Conservation (phyloP, 1,284 basidiomycete species). For the Ustilago tritici region DNA sequence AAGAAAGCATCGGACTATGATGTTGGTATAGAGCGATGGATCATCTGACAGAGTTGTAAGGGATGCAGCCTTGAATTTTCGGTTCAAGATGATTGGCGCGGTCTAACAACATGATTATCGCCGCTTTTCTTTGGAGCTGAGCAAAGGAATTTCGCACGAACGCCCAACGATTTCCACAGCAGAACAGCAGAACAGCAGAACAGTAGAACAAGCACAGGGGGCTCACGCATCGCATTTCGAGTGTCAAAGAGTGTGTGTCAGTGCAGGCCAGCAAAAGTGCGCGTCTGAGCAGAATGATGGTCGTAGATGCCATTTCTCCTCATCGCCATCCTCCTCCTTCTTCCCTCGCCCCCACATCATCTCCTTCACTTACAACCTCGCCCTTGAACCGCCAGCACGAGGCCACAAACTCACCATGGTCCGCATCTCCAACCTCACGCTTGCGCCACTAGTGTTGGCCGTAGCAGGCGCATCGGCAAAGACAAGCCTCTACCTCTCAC, state of each 20-base stretch:
- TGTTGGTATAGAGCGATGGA: too few species aligned
- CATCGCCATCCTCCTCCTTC: not conserved
- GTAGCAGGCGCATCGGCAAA: slow-evolving; percentile 29
- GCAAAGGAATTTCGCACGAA: slow-evolving; percentile 5
- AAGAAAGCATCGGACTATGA: too few species aligned
- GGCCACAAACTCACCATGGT: slow-evolving; percentile 28
- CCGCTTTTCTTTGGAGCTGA: not conserved
- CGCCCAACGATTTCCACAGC: not conserved
- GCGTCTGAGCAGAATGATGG: not conserved
- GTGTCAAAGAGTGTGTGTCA: not conserved
- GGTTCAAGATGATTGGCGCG: not conserved
- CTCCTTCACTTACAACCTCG: not conserved
- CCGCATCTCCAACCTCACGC: slow-evolving; percentile 15
- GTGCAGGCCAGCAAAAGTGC: not conserved
- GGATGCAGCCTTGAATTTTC: too few species aligned
- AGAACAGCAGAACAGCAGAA: not conserved
- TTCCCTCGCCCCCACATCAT: too few species aligned
- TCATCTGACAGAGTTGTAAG: too few species aligned
- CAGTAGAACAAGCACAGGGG: not conserved
- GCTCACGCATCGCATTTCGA: not conserved
- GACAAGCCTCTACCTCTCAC: slow-evolving; percentile 49
- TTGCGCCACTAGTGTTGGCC: slow-evolving; percentile 29
- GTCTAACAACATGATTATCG: not conserved
- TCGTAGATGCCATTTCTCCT: not conserved
- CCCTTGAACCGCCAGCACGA: not conserved